These are phyloP conservation scores for Chrysoporthe deuterocubensis DNA, from an alignment of 2,329 filamentous ascomycete species.

Conservation along the genomic window DNA sequence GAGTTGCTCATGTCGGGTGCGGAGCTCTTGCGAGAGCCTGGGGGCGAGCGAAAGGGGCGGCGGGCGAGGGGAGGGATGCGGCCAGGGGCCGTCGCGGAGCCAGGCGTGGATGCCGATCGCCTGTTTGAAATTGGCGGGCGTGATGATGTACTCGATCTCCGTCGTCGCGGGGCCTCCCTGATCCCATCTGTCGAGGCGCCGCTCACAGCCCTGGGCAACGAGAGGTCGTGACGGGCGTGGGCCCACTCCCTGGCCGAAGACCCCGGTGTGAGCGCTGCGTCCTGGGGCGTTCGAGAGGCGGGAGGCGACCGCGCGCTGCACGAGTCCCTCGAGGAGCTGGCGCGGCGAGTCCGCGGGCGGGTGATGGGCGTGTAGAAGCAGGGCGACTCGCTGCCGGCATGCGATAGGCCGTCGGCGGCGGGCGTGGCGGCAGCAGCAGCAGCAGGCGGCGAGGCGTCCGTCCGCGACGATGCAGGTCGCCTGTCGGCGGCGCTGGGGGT, in stretches of 20 bases:
- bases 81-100: constrained; percentile 35
- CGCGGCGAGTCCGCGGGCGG: constrained; percentile 30
- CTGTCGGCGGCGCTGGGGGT: constrained; percentile 34
- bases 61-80: constrained; percentile 53
- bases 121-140: constrained; percentile 58
- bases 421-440: constrained; percentile 7
- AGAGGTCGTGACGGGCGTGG: constrained; percentile 52
- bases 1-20: constrained; percentile 56
- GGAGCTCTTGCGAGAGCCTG: constrained; percentile 59
- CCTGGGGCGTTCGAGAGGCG: constrained; percentile 36
- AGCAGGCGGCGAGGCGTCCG: constrained; percentile 34
- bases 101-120: constrained; percentile 38
- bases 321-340: constrained; percentile 33
- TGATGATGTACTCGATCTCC: constrained; percentile 44
- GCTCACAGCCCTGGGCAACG: constrained; percentile 45
- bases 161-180: constrained; percentile 35
- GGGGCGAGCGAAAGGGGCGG: constrained; percentile 60
- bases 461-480: constrained; percentile 45
- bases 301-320: constrained; percentile 12
- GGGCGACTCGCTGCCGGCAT: constrained; percentile 27
- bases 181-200: constrained; percentile 20
- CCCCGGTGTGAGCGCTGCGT: constrained; percentile 33
- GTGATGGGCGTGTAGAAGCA: constrained; percentile 24
- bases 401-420: constrained; percentile 20
- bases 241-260: constrained; percentile 41